Base-by-base conservation (phyloP, 805 yeast species). In the Candida andamanensis region DNA sequence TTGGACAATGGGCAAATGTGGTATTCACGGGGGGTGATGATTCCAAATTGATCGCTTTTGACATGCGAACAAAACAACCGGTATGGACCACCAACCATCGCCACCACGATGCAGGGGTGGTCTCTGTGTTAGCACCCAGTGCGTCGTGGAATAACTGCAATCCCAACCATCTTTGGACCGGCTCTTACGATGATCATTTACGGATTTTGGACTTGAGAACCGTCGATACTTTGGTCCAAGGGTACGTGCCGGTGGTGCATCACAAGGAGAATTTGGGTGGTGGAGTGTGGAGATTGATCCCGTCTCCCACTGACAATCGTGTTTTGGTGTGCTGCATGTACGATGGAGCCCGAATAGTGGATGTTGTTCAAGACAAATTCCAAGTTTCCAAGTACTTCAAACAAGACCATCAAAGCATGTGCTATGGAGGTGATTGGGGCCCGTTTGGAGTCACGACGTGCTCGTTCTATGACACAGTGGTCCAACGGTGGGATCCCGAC, bases 1-100 rank as follows among this genome's bases (percentile, higher is more conserved):
- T 61, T 15, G 73, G 74, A 6, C 72, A 71, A 3, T 50, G 80
- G 25, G 51, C 63, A 11, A 58, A 76, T 35, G 76, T 85, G 1
- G 63, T 86, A 0, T 82, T 80, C 44, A 76, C 87, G 3, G 98
- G 97, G 4, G 97, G 97, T 11, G 98, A 90, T 52, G 97, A 92
- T 58, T 71, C 82, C 5, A 59, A 67, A 11, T 58, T 90, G 10
- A 75, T 79, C 18, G 89, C 89, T 1, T 86, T 80, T 50, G 97
- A 89, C 54, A 32, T 70, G 7, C 44, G 72, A 17, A 49, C 62
- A 2, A 60, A 81, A 7, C 47, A 39, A 39, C 33, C 37, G 15
- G 47, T 64, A 2, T 65, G 69, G 69, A 56, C 41, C 47, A 60
- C 20, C 46, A 58, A 46, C 24, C 37, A 52, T 1, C 70, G 85